Conservation (phyloP, 352 stramenopile species). For the Sclerospora graminicola region DNA sequence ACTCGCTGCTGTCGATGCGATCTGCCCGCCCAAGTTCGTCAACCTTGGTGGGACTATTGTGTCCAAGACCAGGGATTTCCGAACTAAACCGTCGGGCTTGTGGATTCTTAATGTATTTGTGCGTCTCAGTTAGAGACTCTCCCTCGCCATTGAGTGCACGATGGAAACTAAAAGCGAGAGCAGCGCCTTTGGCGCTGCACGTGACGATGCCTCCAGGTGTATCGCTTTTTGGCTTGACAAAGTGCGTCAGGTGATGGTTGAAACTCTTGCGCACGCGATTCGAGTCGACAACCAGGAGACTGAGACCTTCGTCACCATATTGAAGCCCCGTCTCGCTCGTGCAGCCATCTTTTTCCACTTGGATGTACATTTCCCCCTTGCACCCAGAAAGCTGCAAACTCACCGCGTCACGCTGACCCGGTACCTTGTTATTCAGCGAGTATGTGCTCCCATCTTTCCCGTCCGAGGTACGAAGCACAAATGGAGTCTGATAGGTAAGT, state of each 20-base stretch:
- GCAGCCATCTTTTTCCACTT: constrained; percentile 43
- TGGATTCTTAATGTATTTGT: no score
- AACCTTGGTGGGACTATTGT: no score
- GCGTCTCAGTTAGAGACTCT: no score
- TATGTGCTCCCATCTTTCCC: constrained; percentile 36
- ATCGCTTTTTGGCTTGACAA: constrained; percentile 40
- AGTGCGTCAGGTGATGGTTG: constrained; percentile 45
- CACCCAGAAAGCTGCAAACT: constrained; percentile 33
- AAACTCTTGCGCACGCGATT: constrained; percentile 63
- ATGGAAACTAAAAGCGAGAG: constrained; percentile 32
- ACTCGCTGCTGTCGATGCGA: no score
- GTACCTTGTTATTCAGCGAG: constrained; percentile 73
- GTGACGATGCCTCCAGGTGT: constrained; percentile 33
- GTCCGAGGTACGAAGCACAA: constrained; percentile 56
- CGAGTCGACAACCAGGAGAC: constrained; percentile 50
- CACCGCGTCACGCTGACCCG: constrained; percentile 37
- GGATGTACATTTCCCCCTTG: constrained; percentile 71
- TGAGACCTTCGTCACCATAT: constrained; percentile 29
- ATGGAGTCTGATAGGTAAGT: constrained; percentile 56
- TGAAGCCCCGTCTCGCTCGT: constrained; percentile 37
- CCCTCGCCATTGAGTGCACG: no score
- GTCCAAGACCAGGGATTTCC: no score
- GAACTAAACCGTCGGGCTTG: no score
- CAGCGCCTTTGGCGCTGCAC: constrained; percentile 29
- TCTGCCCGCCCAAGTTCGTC: no score